phyloP scores from a whole-genome alignment of 2,329 filamentous ascomycete species.

The Clonostachys solani region DNA sequence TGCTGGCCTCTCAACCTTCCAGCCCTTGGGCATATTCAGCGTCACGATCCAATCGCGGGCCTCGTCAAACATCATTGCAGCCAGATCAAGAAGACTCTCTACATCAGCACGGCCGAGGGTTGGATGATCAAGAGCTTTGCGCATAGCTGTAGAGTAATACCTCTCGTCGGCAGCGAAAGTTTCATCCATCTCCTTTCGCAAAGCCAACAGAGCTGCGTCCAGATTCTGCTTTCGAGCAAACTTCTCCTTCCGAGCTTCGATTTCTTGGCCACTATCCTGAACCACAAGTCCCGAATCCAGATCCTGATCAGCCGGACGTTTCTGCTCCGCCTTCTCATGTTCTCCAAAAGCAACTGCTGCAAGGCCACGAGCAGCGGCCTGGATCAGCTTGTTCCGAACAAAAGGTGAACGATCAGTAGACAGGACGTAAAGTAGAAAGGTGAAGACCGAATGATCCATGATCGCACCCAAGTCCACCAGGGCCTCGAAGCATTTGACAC shows the following conservation, averaged over 20 bases:
- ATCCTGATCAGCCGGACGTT: not conserved
- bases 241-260: conserved; percentile 57
- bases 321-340: conserved; percentile 9
- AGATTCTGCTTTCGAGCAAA: conserved; percentile 63
- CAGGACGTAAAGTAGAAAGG: conserved; percentile 51
- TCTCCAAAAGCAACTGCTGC: conserved; percentile 63
- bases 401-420: conserved; percentile 62
- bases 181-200: conserved; percentile 38
- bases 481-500: conserved; percentile 62
- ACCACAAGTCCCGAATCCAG: conserved; percentile 34
- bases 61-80: conserved; percentile 41
- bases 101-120: conserved; percentile 33
- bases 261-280: conserved; percentile 38
- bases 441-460: conserved; percentile 48
- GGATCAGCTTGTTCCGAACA: conserved; percentile 56
- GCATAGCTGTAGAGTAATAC: conserved; percentile 34
- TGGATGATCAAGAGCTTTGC: conserved; percentile 33
- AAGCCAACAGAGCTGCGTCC: conserved; percentile 44
- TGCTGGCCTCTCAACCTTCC: conserved; percentile 28
- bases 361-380: conserved; percentile 53
- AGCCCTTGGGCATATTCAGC: conserved; percentile 32
- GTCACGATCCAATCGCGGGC: conserved; percentile 35
- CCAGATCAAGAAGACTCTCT: conserved; percentile 35
- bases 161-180: conserved; percentile 29
- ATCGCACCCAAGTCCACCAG: conserved; percentile 61